phyloP scores from a whole-genome alignment of 495 filamentous ascomycete genomes.

The Hypomontagnella monticulosa region DNA sequence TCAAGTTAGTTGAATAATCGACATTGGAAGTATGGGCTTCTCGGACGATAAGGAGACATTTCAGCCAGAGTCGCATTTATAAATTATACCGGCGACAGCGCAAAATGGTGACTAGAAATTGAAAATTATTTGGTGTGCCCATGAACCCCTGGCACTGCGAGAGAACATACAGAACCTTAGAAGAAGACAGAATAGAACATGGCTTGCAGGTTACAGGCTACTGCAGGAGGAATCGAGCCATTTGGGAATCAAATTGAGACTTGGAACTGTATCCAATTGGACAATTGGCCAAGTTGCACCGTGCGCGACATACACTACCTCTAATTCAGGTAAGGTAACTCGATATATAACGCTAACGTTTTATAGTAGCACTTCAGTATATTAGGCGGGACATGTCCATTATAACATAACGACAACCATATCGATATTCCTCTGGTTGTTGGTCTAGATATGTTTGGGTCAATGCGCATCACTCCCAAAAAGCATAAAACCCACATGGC shows the following conservation, averaged over 20 bases:
- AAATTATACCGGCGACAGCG: no score
- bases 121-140: conserved; percentile 23
- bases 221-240: conserved; percentile 33
- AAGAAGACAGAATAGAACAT: conserved; percentile 12
- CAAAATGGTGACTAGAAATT: conserved; percentile 1
- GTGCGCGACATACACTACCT: not conserved
- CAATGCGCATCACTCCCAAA: conserved; percentile 16
- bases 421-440: no score
- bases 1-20: no score
- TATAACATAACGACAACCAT: no score
- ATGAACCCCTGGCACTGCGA: conserved; percentile 18
- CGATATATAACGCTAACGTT: no score
- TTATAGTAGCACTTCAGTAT: no score
- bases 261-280: conserved; percentile 31
- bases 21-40: no score
- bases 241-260: conserved; percentile 17
- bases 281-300: conserved; percentile 7
- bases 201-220: conserved; percentile 19
- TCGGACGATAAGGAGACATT: no score
- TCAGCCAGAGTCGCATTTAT: no score
- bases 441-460: not conserved
- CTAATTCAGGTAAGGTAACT: not conserved
- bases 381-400: no score
- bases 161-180: conserved; percentile 20
- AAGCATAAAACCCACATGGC: conserved; percentile 19